phyloP scores from a whole-genome alignment of 2,329 filamentous ascomycete genomes.

The Cladosporium phlei region DNA sequence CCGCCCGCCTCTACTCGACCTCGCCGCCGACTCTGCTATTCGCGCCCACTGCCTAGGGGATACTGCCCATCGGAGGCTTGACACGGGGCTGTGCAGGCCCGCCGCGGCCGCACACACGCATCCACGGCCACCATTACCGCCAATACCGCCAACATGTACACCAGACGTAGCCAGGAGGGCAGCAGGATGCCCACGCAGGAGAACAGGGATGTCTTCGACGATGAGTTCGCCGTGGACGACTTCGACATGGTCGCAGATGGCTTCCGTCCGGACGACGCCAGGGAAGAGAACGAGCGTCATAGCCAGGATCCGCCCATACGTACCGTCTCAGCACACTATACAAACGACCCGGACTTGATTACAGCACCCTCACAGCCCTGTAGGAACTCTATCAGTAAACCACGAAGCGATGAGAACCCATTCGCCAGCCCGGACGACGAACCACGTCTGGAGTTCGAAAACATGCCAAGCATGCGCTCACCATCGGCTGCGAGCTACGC shows the following conservation, averaged over 20 bases:
- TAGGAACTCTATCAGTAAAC: constrained; percentile 31
- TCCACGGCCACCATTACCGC: constrained; percentile 7
- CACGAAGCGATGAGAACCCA: constrained; percentile 27
- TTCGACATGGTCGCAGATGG: constrained; percentile 44
- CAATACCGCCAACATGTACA: constrained; percentile 6
- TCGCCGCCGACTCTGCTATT: not conserved
- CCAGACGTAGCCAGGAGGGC: constrained; percentile 19
- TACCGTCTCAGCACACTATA: constrained; percentile 29
- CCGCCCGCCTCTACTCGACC: not conserved
- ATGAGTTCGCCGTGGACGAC: constrained; percentile 44
- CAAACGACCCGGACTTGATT: constrained; percentile 17
- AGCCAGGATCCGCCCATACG: constrained; percentile 28
- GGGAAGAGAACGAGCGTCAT: constrained; percentile 21
- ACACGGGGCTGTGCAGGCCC: constrained; percentile 13
- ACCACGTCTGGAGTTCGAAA: constrained; percentile 21
- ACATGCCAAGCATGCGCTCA: constrained; percentile 29
- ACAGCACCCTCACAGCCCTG: constrained; percentile 15
- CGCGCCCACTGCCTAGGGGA: not conserved
- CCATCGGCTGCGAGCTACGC: constrained; percentile 30
- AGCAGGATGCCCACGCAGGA: constrained; percentile 26
- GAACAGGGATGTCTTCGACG: constrained; percentile 45
- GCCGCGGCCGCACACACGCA: constrained; percentile 13
- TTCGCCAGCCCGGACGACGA: constrained; percentile 34
- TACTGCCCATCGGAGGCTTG: not conserved
- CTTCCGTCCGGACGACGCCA: constrained; percentile 38